Base-by-base conservation (phyloP, 179 eudicot genomes). In the Beta macrorhiza region DNA sequence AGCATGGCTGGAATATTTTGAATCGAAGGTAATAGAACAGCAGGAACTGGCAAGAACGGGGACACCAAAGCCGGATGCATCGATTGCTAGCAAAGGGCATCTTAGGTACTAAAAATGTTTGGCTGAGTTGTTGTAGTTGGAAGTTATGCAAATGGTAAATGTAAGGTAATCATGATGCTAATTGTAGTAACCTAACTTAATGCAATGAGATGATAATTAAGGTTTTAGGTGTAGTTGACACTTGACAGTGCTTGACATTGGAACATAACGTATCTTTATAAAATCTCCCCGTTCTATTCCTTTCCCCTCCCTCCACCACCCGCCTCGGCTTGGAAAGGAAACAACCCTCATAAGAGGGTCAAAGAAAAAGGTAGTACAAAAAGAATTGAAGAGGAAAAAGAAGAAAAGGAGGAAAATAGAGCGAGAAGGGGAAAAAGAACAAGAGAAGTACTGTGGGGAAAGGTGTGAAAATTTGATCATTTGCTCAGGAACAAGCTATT, bases 31-130 rank as follows among this genome's bases (percentile, higher is more conserved):
- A 29, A 82, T 96, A 74, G 99, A 96, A 86, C 99, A 96, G 90
- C 98, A 96, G 91, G 99, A 96, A 87, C 88, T 92, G 55, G 96
- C 97, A 74, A 85, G 98, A 75, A 94, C 90, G 29, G 98, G 99
- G 86, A 92, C 96, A 52, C 98, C 99, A 79, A 96, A 91, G 85
- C 98, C 93, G 5, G 99, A 96, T 86, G 96, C 99, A 87, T 91
- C 97, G 47, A 96, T 96, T 82, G 98, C 99, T 78, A 94, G 99
- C 89, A 96, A 96, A 91, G 99, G 99, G 86, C 99, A 96, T 89
- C 98, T 94, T 84, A 96, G 99, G 98, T 96, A 94, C 80, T 87
- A 78, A 86, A 75, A 76, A 88, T 80, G 90, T 75, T 89, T 89
- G 83, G 81, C 78, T 81, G 78, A 67, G 75, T 83, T 74, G 67